These are phyloP conservation scores for Persicaria tinctoria DNA, from an alignment of 148 eudicot species.

Conservation along the genomic window DNA sequence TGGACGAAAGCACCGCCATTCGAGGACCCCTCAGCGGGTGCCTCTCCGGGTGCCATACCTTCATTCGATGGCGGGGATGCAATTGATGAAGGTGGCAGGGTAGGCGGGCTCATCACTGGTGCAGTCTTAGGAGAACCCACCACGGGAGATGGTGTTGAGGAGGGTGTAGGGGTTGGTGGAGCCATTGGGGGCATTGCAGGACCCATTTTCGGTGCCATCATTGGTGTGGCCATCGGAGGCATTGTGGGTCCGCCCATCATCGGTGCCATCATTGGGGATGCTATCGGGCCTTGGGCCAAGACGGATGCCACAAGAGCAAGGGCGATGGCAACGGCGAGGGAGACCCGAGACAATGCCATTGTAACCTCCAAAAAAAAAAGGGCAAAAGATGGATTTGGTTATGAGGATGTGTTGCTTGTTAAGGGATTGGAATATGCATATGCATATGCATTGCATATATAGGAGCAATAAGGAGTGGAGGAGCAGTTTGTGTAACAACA, in stretches of 20 bases:
- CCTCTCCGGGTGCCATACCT: constrained; percentile 2
- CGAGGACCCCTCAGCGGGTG: constrained; percentile 11
- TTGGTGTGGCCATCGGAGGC: background rate
- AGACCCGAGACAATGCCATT: constrained; percentile 35
- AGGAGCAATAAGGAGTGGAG: too few species aligned
- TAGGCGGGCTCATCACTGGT: constrained; percentile 12
- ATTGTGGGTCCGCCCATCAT: background rate
- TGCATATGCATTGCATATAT: too few species aligned
- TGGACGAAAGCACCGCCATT: constrained; percentile 13
- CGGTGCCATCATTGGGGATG: constrained; percentile 20
- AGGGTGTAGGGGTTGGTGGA: background rate
- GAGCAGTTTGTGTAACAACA: too few species aligned
- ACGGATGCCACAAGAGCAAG: constrained; percentile 23
- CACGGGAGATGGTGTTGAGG: background rate
- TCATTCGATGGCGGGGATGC: constrained; percentile 14
- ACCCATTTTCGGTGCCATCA: background rate
- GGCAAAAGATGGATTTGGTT: background rate
- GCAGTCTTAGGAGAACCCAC: background rate
- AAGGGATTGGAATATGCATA: too few species aligned
- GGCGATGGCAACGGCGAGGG: constrained; percentile 15
- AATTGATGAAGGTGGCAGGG: constrained; percentile 18
- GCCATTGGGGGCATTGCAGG: background rate
- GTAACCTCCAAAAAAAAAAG: background rate
- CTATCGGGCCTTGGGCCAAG: constrained; percentile 14
- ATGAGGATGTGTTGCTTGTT: too few species aligned